phyloP scores from a whole-genome alignment of 2,329 filamentous ascomycete genomes.

The Cladosporium velox region DNA sequence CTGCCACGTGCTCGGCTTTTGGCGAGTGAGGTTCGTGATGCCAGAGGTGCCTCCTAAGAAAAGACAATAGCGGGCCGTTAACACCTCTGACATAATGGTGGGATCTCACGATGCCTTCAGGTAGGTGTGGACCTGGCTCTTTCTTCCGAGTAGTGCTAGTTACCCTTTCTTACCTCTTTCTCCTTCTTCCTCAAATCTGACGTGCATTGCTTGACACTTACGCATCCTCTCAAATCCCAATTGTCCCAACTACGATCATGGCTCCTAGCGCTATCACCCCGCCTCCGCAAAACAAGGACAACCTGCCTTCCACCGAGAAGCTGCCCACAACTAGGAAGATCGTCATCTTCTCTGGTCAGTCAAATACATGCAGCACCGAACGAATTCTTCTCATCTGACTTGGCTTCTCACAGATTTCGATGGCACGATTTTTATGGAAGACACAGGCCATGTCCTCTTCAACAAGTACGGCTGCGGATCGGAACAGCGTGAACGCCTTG shows the following conservation, averaged over 20 bases:
- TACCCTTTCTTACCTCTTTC: background rate
- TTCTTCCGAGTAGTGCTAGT: background rate
- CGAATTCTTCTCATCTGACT: slow-evolving; percentile 3
- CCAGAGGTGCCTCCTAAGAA: background rate
- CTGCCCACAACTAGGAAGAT: slow-evolving; percentile 56
- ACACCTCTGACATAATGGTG: slow-evolving; percentile 16
- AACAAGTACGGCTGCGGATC: slow-evolving; percentile 65
- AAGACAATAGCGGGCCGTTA: slow-evolving; percentile 5
- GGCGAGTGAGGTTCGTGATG: background rate
- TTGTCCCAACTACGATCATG: slow-evolving; percentile 28
- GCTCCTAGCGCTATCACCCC: slow-evolving; percentile 36
- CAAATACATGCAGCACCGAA: too few species aligned
- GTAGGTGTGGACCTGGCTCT: background rate
- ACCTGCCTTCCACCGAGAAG: slow-evolving; percentile 20
- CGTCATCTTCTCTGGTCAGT: slow-evolving; percentile 59
- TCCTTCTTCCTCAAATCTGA: background rate
- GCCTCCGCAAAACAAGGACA: slow-evolving; percentile 27
- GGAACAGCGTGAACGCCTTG: slow-evolving; percentile 57
- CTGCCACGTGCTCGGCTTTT: slow-evolving; percentile 8
- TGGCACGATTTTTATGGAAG: slow-evolving; percentile 66
- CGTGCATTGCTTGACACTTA: background rate
- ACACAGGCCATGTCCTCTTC: slow-evolving; percentile 69
- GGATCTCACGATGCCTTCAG: slow-evolving; percentile 14
- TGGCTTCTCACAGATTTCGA: slow-evolving; percentile 59
- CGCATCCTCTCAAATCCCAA: background rate